A percentile compares a stretch with the other conserved stretches of the same genome.
Evolutionary conservation across 2,329 filamentous ascomycete species (phyloP).

Genomic region (Exophiala xenobiotica): DNA sequence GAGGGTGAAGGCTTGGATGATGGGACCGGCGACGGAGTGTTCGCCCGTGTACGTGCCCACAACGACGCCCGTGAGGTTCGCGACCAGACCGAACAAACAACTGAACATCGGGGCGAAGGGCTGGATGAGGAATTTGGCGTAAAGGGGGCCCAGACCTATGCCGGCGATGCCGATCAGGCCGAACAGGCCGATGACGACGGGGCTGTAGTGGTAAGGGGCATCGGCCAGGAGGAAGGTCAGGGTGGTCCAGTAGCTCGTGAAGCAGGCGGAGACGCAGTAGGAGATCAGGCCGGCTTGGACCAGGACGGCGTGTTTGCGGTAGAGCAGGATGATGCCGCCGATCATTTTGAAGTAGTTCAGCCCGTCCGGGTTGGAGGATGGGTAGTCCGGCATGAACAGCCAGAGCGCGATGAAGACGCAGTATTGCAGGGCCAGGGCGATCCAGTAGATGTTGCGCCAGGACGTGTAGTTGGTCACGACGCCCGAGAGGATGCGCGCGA

Average conservation of each 20-base stretch:
- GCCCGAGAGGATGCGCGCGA: slow-evolving; percentile 73
- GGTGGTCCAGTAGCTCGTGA: slow-evolving; percentile 71
- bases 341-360: slow-evolving; percentile 52
- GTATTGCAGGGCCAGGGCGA: slow-evolving; percentile 70
- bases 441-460: slow-evolving; percentile 79
- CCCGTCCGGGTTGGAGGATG: slow-evolving; percentile 65
- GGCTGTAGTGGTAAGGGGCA: slow-evolving; percentile 65
- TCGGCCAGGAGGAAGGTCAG: slow-evolving; percentile 75
- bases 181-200: slow-evolving; percentile 72
- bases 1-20: slow-evolving; percentile 68
- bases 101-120: slow-evolving; percentile 62
- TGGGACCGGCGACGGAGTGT: slow-evolving; percentile 66
- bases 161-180: slow-evolving; percentile 72
- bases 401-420: slow-evolving; percentile 65
- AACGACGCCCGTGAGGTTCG: slow-evolving; percentile 61
- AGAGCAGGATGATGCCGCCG: slow-evolving; percentile 62
- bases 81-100: slow-evolving; percentile 60
- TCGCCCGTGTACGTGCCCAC: slow-evolving; percentile 69
- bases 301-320: slow-evolving; percentile 65
- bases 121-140: slow-evolving; percentile 69
- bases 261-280: slow-evolving; percentile 61
- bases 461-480: slow-evolving; percentile 70
- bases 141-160: slow-evolving; percentile 67
- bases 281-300: slow-evolving; percentile 68
- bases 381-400: slow-evolving; percentile 78